Evolutionary conservation across 2,329 filamentous ascomycete genomes (phyloP).

Genomic region (Microcyclosporella mali): DNA sequence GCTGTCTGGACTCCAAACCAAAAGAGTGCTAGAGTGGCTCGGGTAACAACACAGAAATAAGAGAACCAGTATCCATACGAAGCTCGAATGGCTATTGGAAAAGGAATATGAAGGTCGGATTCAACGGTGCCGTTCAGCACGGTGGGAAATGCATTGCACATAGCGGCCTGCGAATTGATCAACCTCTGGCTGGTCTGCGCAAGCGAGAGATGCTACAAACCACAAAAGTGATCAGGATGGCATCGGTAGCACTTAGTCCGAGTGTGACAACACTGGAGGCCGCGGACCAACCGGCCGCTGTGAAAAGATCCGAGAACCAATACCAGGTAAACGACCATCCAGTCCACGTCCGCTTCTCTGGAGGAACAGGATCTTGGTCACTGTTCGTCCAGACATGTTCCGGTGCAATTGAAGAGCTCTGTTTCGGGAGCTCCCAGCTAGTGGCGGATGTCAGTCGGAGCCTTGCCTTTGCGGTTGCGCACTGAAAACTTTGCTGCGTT

Average conservation of each 20-base stretch:
- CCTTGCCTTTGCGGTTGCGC: constrained; percentile 3
- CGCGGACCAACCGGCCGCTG: constrained; percentile 30
- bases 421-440: constrained; percentile 43
- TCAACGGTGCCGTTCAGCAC: constrained; percentile 47
- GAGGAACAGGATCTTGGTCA: constrained; percentile 35
- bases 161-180: constrained; percentile 35
- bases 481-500: not conserved
- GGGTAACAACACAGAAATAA: constrained; percentile 19
- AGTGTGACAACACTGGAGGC: constrained; percentile 44
- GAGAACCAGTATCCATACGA: constrained; percentile 18
- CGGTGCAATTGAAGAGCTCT: constrained; percentile 42
- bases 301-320: constrained; percentile 36
- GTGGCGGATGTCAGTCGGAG: constrained; percentile 3
- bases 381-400: constrained; percentile 37
- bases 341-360: constrained; percentile 34
- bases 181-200: not conserved
- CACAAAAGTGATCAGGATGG: constrained; percentile 6
- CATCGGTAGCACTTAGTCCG: constrained; percentile 51
- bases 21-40: constrained; percentile 20
- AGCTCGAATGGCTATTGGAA: constrained; percentile 12
- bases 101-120: constrained; percentile 43
- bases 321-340: constrained; percentile 37
- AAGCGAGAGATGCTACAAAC: not conserved
- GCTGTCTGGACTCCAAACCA: constrained; percentile 20
- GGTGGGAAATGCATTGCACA: constrained; percentile 53